Base-by-base conservation (phyloP, 2,329 filamentous ascomycete species). In the Thermothelomyces thermophilus region DNA sequence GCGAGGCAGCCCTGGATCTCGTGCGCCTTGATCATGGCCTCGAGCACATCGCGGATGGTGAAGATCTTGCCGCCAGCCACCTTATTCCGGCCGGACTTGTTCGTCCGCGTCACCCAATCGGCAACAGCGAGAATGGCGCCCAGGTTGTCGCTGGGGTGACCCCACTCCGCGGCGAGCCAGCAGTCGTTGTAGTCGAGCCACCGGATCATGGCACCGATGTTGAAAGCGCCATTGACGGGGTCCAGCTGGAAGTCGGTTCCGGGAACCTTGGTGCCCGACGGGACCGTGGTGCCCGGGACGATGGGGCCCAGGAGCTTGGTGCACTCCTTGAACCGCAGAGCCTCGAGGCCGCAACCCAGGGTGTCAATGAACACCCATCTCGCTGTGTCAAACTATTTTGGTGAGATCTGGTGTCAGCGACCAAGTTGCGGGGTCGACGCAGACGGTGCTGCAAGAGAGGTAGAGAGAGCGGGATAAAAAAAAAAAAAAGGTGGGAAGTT, bases 171-270 rank as follows among this genome's bases (percentile, higher is more conserved):
- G 39, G 91, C 93, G 57, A 97, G 79, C 93, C 91, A 98, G 82
- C 93, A 97, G 80, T 98, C 93, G 70, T 98, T 98, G 81, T 97
- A 98, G 75, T 98, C 93, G 64, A 98, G 82, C 93, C 93, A 98
- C 66, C 93, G 82, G 74, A 98, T 95, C 85, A 95, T 95, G 64
- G 93, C 87, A 63, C 93, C 93, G 63, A 98, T 97, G 79, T 97
- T 97, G 82, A 98, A 97, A 57, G 93, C 93, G 56, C 86, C 93
- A 63, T 91, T 91, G 67, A 97, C 83, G 34, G 93, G 93, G 68
- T 97, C 93, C 61, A 98, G 83, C 72, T 94, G 85, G 74, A 91
- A 97, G 60, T 86, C 82, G 28, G 93, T 97, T 58, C 93, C 93
- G 35, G 87, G 88, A 39, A 98, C 88, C 66, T 84, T 88, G 63